Evolutionary conservation across 306 rosid species (phyloP).

Genomic region (cucumber (Cucumis sativus)): Cucumber_9930_V3 NC_026660.2:30641501-30642000

Average conservation of each 20-base stretch:
- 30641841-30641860: conserved; percentile 54
- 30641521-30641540: not conserved
- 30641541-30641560: too few relatives aligned
- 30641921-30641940: not conserved
- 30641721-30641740: conserved; percentile 72
- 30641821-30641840: conserved; percentile 90
- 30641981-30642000: not conserved
- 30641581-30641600: not conserved
- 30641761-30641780: conserved; percentile 92
- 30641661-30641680: conserved; percentile 45
- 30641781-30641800: conserved; percentile 75
- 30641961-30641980: not conserved
- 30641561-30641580: too few relatives aligned
- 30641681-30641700: conserved; percentile 70
- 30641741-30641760: conserved; percentile 77
- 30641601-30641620: not conserved
- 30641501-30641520: conserved; percentile 66
- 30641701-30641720: conserved; percentile 51
- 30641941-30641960: not conserved
- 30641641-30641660: conserved; percentile 22
- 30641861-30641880: conserved; percentile 57
- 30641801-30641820: conserved; percentile 44
- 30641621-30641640: conserved; percentile 79
- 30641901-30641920: not conserved
- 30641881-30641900: conserved; percentile 49